These are phyloP conservation scores for Copromyces sp. DNA, from an alignment of 495 filamentous ascomycete species.

Conservation along the genomic window DNA sequence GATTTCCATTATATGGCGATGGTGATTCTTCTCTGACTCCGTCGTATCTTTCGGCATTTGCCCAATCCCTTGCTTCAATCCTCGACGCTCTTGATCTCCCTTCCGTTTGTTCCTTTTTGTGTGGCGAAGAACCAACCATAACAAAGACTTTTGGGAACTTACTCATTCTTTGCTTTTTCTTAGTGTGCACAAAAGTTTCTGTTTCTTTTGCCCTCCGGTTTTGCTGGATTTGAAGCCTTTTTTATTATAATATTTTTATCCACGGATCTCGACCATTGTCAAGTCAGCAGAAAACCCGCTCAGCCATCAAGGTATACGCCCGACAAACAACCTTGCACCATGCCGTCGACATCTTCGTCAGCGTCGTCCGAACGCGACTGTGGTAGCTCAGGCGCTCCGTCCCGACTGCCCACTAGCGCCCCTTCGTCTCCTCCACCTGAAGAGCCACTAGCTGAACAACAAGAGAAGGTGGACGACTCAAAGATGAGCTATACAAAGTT, in stretches of 20 bases:
- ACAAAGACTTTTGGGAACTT: neutral
- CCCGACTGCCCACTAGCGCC: conserved; percentile 28
- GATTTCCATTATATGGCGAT: neutral
- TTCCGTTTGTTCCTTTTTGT: neutral
- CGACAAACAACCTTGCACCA: conserved; percentile 1
- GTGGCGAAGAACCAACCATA: neutral
- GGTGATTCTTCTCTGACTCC: neutral
- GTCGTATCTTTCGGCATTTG: neutral
- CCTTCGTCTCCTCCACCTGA: conserved; percentile 33
- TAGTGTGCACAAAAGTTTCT: neutral
- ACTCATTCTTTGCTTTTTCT: neutral
- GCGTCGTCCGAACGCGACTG: conserved; percentile 18
- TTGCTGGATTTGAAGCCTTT: neutral
- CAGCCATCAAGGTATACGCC: neutral
- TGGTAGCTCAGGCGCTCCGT: conserved; percentile 16
- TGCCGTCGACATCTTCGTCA: conserved; percentile 16
- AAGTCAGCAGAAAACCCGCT: neutral
- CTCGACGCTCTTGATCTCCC: neutral
- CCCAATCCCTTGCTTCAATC: neutral
- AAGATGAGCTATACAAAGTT: conserved; percentile 29
- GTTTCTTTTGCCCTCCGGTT: neutral
- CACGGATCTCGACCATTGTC: neutral
- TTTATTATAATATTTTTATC: neutral
- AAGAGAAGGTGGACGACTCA: conserved; percentile 4
- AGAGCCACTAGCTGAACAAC: conserved; percentile 1